Conservation (phyloP, 176 grass and related monocot genomes). For the Saccharum officinarum region DNA sequence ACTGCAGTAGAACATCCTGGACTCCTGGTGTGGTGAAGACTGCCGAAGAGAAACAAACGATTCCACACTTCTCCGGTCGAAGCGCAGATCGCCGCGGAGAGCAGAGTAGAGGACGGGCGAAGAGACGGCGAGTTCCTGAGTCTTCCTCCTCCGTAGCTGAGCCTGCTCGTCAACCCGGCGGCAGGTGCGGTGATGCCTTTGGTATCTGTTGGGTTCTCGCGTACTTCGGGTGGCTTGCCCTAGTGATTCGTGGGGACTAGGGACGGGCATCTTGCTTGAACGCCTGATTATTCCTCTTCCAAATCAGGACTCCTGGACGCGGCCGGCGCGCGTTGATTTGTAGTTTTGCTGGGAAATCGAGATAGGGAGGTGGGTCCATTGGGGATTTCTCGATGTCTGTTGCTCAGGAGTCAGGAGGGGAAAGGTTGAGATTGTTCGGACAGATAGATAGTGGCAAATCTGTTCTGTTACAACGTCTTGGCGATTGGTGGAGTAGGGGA, state of each 20-base stretch:
- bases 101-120: background rate
- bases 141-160: background rate
- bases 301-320: background rate
- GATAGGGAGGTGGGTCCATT: background rate
- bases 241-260: background rate
- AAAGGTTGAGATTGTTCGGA: background rate
- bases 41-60: background rate
- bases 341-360: background rate
- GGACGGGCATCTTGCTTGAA: background rate
- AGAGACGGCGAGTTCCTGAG: background rate
- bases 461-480: background rate
- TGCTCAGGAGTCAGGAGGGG: background rate
- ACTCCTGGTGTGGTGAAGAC: background rate
- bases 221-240: background rate
- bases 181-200: slow-evolving; percentile 10
- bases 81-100: background rate
- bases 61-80: background rate
- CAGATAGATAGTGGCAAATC: background rate
- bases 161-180: background rate
- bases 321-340: background rate
- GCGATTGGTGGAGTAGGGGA: background rate
- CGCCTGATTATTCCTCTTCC: background rate
- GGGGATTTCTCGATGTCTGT: background rate
- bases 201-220: background rate
- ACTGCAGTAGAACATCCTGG: background rate